A percentile compares a stretch with the other conserved stretches of the same genome.
Conservation (phyloP, 2,329 filamentous ascomycete genomes). For the Fusarium sp. region DNA sequence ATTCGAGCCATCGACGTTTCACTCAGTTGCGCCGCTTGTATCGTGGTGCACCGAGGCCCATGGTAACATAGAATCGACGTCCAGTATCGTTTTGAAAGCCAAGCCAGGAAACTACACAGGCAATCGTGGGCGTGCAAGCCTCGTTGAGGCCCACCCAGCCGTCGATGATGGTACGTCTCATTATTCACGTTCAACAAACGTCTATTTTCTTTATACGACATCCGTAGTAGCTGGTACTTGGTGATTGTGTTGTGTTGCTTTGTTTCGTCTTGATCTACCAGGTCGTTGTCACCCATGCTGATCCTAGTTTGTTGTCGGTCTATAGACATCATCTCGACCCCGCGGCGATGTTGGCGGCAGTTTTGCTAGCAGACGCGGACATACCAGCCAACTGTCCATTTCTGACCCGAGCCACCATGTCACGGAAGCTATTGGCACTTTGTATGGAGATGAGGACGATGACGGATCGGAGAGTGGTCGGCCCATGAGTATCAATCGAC, state of each 20-base stretch:
- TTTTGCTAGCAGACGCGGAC: slow-evolving; percentile 69
- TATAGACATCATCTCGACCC: slow-evolving; percentile 68
- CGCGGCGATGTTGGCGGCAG: slow-evolving; percentile 65
- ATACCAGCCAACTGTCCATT: slow-evolving; percentile 71
- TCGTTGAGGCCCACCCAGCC: slow-evolving; percentile 52
- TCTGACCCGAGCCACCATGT: slow-evolving; percentile 94
- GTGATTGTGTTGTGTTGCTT: slow-evolving; percentile 5
- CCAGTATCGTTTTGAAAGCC: slow-evolving; percentile 42
- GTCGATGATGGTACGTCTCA: slow-evolving; percentile 63
- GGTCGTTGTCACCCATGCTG: slow-evolving; percentile 38
- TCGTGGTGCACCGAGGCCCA: slow-evolving; percentile 45
- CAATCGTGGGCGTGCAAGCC: slow-evolving; percentile 50
- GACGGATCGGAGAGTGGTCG: slow-evolving; percentile 66
- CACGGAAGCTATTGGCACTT: slow-evolving; percentile 90
- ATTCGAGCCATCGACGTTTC: slow-evolving; percentile 37
- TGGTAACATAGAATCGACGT: slow-evolving; percentile 44
- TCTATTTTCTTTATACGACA: slow-evolving; percentile 4
- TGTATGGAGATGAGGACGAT: slow-evolving; percentile 83
- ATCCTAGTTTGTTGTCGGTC: slow-evolving; percentile 33
- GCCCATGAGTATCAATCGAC: slow-evolving; percentile 74
- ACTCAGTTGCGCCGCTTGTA: slow-evolving; percentile 38
- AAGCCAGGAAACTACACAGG: slow-evolving; percentile 43
- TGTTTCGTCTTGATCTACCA: slow-evolving; percentile 4
- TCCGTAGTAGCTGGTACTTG: background rate
- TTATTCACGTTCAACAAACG: slow-evolving; percentile 21